These are phyloP conservation scores for Stylosanthes scabra DNA, from an alignment of 331 rosid genomes.

Conservation along the genomic window DNA sequence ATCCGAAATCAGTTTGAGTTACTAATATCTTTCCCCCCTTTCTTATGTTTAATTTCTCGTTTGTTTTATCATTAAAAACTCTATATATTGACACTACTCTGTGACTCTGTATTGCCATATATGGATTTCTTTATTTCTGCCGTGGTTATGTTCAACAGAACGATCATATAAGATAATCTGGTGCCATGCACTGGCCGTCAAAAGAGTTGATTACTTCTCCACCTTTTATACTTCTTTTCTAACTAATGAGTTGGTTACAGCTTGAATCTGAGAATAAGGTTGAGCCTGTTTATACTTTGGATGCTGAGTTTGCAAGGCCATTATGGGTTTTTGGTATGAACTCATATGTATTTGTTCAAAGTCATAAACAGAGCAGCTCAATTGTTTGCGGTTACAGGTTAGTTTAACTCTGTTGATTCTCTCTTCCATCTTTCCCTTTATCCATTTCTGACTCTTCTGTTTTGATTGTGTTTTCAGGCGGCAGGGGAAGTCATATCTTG, in stretches of 20 bases:
- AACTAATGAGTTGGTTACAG: slow-evolving; percentile 52
- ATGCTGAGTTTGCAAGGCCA: slow-evolving; percentile 89
- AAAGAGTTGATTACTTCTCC: slow-evolving; percentile 24
- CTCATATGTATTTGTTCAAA: slow-evolving; percentile 79
- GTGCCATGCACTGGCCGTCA: slow-evolving; percentile 11
- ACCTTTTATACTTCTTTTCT: slow-evolving; percentile 26
- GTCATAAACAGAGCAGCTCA: slow-evolving; percentile 45
- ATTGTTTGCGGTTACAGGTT: slow-evolving; percentile 95
- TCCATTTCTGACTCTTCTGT: background rate
- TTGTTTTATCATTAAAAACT: slow-evolving; percentile 3
- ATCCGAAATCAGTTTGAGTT: background rate
- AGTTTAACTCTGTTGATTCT: slow-evolving; percentile 22
- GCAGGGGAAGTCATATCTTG: slow-evolving; percentile 85
- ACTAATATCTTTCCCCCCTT: background rate
- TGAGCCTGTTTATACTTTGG: slow-evolving; percentile 67
- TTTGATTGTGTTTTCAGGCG: slow-evolving; percentile 59
- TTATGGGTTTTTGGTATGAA: slow-evolving; percentile 80
- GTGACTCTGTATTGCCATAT: background rate
- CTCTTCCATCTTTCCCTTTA: slow-evolving; percentile 26
- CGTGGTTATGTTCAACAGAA: slow-evolving; percentile 1
- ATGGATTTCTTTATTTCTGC: background rate
- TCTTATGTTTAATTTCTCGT: background rate
- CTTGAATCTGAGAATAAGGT: slow-evolving; percentile 79
- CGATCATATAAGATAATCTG: slow-evolving; percentile 12
- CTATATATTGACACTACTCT: slow-evolving; percentile 11